A percentile compares a stretch with the other conserved stretches of the same genome.
These are phyloP conservation scores for Heritiera littoralis DNA, from an alignment of 345 rosid species.

Conservation along the genomic window DNA sequence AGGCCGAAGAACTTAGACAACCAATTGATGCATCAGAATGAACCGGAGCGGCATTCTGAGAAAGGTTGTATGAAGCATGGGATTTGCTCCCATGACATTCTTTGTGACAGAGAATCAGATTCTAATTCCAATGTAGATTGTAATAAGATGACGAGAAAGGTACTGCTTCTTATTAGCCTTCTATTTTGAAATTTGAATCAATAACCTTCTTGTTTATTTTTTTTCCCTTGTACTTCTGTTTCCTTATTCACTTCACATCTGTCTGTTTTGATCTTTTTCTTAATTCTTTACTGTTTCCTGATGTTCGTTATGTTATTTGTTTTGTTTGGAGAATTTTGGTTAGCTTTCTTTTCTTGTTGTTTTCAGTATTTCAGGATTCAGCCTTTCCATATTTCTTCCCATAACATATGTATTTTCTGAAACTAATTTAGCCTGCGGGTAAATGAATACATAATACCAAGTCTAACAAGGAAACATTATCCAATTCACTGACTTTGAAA, in stretches of 20 bases:
- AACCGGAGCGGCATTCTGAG: slow-evolving; percentile 42
- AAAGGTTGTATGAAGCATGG: slow-evolving; percentile 52
- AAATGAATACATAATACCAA: not conserved
- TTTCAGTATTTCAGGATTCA: not conserved
- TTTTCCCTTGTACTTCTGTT: not conserved
- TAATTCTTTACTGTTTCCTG: not conserved
- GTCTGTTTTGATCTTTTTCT: not conserved
- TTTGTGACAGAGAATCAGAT: slow-evolving; percentile 52
- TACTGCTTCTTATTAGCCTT: slow-evolving; percentile 22
- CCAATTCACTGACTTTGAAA: not conserved
- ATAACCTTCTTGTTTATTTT: not conserved
- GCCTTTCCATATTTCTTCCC: not conserved
- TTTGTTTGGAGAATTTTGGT: not conserved
- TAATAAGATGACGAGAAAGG: slow-evolving; percentile 78
- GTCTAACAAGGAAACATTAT: not conserved
- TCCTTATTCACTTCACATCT: not conserved
- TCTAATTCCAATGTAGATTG: slow-evolving; percentile 31
- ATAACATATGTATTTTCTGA: not conserved
- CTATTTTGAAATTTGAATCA: not conserved
- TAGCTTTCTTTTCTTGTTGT: not conserved
- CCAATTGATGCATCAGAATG: slow-evolving; percentile 36
- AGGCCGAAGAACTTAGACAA: slow-evolving; percentile 38
- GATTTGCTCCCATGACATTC: slow-evolving; percentile 91
- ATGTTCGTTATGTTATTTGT: not conserved
- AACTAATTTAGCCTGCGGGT: not conserved